These are phyloP conservation scores for Colletotrichum sp. DNA, from an alignment of 2,329 filamentous ascomycete species.

Conservation along the genomic window DNA sequence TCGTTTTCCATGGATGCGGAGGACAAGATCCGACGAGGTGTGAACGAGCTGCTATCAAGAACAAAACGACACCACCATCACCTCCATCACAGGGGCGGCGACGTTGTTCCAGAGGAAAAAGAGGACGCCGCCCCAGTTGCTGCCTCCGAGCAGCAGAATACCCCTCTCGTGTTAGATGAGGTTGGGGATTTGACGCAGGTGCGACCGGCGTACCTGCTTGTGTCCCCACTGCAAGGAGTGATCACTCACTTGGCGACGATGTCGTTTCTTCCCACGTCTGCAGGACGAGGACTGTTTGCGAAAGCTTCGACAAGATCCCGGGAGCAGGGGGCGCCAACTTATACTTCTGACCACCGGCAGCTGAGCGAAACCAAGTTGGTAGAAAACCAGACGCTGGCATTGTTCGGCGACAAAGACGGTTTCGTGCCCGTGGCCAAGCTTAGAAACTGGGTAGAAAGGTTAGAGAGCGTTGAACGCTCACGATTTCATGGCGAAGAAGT, in stretches of 20 bases:
- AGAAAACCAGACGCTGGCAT: slow-evolving; percentile 64
- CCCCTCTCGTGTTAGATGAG: slow-evolving; percentile 32
- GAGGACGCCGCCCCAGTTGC: slow-evolving; percentile 24
- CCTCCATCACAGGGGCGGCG: slow-evolving; percentile 21
- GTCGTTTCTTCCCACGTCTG: slow-evolving; percentile 49
- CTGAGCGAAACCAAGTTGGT: slow-evolving; percentile 60
- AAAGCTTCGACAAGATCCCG: not conserved
- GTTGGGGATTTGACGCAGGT: slow-evolving; percentile 40
- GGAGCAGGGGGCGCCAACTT: slow-evolving; percentile 12
- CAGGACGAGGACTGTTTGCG: slow-evolving; percentile 21
- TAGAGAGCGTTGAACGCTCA: slow-evolving; percentile 50
- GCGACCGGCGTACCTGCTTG: slow-evolving; percentile 62
- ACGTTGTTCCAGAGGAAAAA: not conserved
- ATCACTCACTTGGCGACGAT: slow-evolving; percentile 68
- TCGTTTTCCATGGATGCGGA: slow-evolving; percentile 50
- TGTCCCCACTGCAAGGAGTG: slow-evolving; percentile 70
- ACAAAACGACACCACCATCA: slow-evolving; percentile 31
- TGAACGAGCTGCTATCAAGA: slow-evolving; percentile 52
- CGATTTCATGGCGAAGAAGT: slow-evolving; percentile 55
- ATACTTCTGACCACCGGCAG: slow-evolving; percentile 1
- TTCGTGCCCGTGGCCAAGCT: slow-evolving; percentile 74
- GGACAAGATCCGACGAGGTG: slow-evolving; percentile 50
- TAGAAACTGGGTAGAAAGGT: slow-evolving; percentile 66
- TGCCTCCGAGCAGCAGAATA: slow-evolving; percentile 23
- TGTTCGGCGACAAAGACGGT: slow-evolving; percentile 78